Percentiles rank a stretch among this genome's conserved stretches.
Evolutionary conservation across 805 yeast genomes (phyloP).

Genomic region (Dipodascus geniculatus): DNA sequence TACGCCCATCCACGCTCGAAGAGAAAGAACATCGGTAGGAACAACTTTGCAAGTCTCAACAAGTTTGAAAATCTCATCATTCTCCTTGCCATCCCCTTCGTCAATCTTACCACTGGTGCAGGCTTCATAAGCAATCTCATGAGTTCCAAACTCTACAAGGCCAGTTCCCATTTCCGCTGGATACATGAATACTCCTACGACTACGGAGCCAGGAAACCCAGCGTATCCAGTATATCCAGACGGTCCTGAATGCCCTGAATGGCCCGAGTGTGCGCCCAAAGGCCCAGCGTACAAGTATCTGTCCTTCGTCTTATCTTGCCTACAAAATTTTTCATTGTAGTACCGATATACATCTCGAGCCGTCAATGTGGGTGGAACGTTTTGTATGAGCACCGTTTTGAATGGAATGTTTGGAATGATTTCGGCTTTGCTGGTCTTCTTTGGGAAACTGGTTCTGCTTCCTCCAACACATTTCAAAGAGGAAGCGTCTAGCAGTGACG

Average conservation of each 20-base stretch:
- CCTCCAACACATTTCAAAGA: no score
- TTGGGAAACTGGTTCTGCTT: no score
- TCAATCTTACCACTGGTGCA: not conserved
- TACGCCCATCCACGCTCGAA: not conserved
- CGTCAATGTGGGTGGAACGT: not conserved
- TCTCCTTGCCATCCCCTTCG: not conserved
- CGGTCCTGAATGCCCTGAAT: not conserved
- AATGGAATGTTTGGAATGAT: not conserved
- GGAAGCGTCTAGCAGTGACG: no score
- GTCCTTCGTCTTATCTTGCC: not conserved
- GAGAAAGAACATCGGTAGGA: not conserved
- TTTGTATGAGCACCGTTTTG: not conserved
- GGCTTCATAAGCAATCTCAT: not conserved
- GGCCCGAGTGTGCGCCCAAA: not conserved
- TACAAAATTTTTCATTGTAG: not conserved
- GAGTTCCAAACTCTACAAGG: not conserved
- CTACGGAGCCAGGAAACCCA: not conserved
- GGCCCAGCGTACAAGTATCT: not conserved
- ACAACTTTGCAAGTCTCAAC: not conserved
- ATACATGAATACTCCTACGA: not conserved
- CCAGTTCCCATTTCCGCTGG: not conserved
- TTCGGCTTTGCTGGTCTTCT: not conserved
- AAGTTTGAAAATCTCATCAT: not conserved
- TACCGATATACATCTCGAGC: not conserved
- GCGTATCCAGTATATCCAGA: not conserved